A percentile compares a stretch with the other conserved stretches of the same genome.
Conservation (phyloP, 2,329 filamentous ascomycete genomes). For the Xylaria sp. region DNA sequence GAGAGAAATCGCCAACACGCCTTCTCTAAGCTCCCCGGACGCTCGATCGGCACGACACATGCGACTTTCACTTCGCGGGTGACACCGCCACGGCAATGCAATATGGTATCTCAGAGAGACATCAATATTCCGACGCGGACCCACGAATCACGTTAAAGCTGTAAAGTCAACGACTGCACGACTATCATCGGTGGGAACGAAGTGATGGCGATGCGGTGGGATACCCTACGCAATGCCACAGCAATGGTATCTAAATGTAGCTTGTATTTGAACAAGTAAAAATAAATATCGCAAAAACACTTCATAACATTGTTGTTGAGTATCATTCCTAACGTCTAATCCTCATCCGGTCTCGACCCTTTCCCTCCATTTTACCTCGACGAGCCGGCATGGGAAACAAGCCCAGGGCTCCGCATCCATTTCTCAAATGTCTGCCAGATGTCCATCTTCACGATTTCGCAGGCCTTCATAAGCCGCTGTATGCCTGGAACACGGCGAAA, state of each 20-base stretch:
- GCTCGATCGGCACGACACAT: neutral
- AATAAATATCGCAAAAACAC: neutral
- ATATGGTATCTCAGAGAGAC: neutral
- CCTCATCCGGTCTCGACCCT: neutral
- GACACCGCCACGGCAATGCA: neutral
- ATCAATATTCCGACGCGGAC: neutral
- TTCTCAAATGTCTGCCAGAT: constrained; percentile 29
- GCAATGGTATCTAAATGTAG: neutral
- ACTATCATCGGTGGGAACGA: neutral
- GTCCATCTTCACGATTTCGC: constrained; percentile 24
- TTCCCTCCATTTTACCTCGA: neutral
- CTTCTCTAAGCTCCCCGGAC: neutral
- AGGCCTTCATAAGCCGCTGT: constrained; percentile 14
- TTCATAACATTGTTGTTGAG: constrained; percentile 10
- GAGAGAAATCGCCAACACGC: neutral
- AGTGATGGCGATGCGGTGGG: neutral
- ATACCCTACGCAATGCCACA: neutral
- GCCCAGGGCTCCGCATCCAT: constrained; percentile 11
- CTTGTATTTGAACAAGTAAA: neutral
- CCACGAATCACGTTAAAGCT: neutral
- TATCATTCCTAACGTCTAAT: neutral
- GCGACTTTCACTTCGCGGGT: neutral
- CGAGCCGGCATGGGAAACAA: neutral
- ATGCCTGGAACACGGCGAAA: constrained; percentile 22
- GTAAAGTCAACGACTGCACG: neutral